Evolutionary conservation across 148 eudicot genomes (phyloP), one percentile per base, ranked within the genome.

Genomic region (Vaccinium darrowii): DNA sequence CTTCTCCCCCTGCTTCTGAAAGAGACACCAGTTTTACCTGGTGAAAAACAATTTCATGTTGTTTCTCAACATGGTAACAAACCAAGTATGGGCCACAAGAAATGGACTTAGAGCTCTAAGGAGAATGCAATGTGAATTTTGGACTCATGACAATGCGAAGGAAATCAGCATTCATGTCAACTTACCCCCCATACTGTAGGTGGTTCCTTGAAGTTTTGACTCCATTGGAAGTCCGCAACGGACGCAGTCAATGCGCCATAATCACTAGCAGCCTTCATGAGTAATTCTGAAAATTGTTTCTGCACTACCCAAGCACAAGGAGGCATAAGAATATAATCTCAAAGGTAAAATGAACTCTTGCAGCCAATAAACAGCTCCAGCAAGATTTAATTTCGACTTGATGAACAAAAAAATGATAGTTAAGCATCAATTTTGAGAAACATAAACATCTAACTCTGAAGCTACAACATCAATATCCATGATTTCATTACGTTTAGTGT

Each of bases 201-300:
- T 79, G 99, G 98, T 83, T 96, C 99, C 89, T 94, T 96, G 83
- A 94, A 96, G 86, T 94, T 96, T 83, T 96, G 99, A 88, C 89
- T 96, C 99, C 99, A 96, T 67, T 96, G 98, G 84, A 96, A 93
- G 89, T 95, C 99, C 57, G 95, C 89, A 88, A 97, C 94, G 11
- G 99, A 95, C 72, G 98, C 91, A 54, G 99, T 95, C 88, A 97
- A 90, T 67, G 96, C 92, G 80, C 99, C 99, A 91, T 97, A 97
- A 92, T 97, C 99, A 90, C 95, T 95, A 14, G 99, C 99, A 80
- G 99, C 98, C 90, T 93, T 97, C 99, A 95, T 97, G 49, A 97
- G 87, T 78, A 97, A 84, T 83, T 97, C 98, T 65, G 98, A 97
- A 89, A 97, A 95, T 91, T 97, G 98, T 90, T 97, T 97, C 99